Base-by-base conservation (phyloP, 1,284 basidiomycete species). In the Malassezia vespertilionis region DNA sequence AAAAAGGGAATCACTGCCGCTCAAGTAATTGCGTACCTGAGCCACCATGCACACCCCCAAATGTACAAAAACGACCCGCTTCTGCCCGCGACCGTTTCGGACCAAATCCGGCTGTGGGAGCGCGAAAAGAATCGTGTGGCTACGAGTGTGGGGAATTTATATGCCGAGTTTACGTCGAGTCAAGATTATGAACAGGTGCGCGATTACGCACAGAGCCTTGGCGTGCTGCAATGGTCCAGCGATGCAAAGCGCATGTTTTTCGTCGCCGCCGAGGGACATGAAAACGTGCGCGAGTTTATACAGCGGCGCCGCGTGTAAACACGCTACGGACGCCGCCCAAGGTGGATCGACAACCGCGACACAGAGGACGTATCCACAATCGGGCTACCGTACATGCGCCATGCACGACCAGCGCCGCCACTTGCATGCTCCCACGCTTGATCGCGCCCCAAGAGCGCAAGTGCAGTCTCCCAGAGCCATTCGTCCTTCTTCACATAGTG, bases 61-160 rank as follows among this genome's bases (percentile, higher is more conserved):
- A 97, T 97, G 91, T 81, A 84, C 65, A 86, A 83, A 72, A 87
- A 89, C 72, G 86, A 86, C 65, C 87, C 88, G 5, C 75, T 93
- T 5, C 76, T 95, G 12, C 89, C 89, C 22, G 86, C 91, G 30
- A 95, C 91, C 0, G 90, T 96, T 0, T 89, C 95, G 61, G 93
- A 99, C 74, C 93, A 97, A 74, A 86, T 99, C 57, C 81, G 93
- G 42, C 76, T 97, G 14, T 99, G 93, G 91, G 91, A 99, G 72
- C 76, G 90, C 42, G 93, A 97, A 74, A 82, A 85, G 72, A 90
- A 96, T 71, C 79, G 93, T 40, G 76, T 97, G 2, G 82, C 53
- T 28, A 52, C 59, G 31, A 54, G 57, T 9, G 14, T 49, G 11
- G 88, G 48, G n/a, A 44, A 51, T 27, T 77, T 93, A 31, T 91